Evolutionary conservation across 768 basidiomycete species (phyloP).

Genomic region (Suillus subalutaceus): DNA sequence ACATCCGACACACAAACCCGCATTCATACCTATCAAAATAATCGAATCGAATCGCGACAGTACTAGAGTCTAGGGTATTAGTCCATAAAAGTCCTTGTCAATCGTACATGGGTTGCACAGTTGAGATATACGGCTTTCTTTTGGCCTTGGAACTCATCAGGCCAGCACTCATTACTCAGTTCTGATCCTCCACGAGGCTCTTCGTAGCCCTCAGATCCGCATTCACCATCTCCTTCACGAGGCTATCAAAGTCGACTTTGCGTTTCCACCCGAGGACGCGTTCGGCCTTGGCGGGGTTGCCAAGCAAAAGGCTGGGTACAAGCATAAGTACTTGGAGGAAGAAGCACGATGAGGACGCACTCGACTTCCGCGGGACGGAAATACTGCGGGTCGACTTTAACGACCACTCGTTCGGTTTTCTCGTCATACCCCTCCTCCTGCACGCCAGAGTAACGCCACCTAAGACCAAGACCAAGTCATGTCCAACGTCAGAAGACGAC

Average conservation of each 20-base stretch:
- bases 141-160: neutral
- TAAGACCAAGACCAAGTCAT: slow-evolving; percentile 27
- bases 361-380: slow-evolving; percentile 97
- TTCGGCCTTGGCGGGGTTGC: slow-evolving; percentile 91
- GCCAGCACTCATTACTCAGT: slow-evolving; percentile 41
- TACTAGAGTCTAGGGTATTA: neutral
- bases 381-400: slow-evolving; percentile 85
- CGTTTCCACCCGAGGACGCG: slow-evolving; percentile 89
- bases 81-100: slow-evolving; percentile 1
- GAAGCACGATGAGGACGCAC: slow-evolving; percentile 48
- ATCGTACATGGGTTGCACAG: neutral
- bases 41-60: neutral
- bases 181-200: slow-evolving; percentile 83
- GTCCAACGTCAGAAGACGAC: neutral
- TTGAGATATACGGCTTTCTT: neutral
- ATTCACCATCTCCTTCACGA: slow-evolving; percentile 92
- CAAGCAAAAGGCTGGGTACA: slow-evolving; percentile 68
- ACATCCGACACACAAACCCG: no score
- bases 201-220: slow-evolving; percentile 75
- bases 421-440: slow-evolving; percentile 76
- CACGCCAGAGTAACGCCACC: slow-evolving; percentile 77
- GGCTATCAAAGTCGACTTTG: slow-evolving; percentile 75
- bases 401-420: slow-evolving; percentile 70
- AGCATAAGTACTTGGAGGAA: slow-evolving; percentile 1
- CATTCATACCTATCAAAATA: neutral